Base-by-base conservation (phyloP, 1,139 yeast species). In the Casaregolazyma lundiana region DNA sequence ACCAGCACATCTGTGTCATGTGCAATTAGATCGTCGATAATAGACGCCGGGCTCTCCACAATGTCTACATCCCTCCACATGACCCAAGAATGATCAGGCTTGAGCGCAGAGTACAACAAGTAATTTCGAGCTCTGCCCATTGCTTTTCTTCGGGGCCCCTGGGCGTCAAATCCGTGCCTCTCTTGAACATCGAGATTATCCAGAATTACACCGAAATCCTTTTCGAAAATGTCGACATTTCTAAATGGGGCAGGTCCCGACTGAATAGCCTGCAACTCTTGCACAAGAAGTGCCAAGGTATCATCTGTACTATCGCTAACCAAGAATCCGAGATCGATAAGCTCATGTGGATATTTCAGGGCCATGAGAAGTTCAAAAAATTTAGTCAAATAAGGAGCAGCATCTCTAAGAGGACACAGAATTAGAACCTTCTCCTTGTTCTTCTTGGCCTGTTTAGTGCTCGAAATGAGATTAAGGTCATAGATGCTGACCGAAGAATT, bases 61-160 rank as follows among this genome's bases (percentile, higher is more conserved):
- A 88, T 82, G 63, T 88, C 96, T 2, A 81, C 96, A 64, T 88
- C 96, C 66, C 96, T 75, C 96, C 96, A 88, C 62, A 86, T 84
- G 9, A 88, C 95, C 96, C 96, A 88, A 1, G 94, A 82, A 65
- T 88, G 96, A 60, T 86, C 83, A 1, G 95, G 89, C 58, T 81
- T 77, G 52, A 88, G 69, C 0, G 95, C 89, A 38, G 79, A 76
- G 1, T 87, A 75, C 2, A 90, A 77, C 44, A 88, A 70, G 94
- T 95, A 88, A 64, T 88, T 88, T 64, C 96, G 74, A 2, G 96
- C 96, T 50, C 94, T 72, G 1, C 95, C 96, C 96, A 88, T 86
- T 52, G 86, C 68, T 62, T 85, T 87, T 52, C 96, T 72, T 58
- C 96, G 76, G 35, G 86, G 83, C 13, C 95, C 96, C 67, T 88